These are phyloP conservation scores for Pseudogymnoascus sp. DNA, from an alignment of 2,329 filamentous ascomycete genomes.

Conservation along the genomic window DNA sequence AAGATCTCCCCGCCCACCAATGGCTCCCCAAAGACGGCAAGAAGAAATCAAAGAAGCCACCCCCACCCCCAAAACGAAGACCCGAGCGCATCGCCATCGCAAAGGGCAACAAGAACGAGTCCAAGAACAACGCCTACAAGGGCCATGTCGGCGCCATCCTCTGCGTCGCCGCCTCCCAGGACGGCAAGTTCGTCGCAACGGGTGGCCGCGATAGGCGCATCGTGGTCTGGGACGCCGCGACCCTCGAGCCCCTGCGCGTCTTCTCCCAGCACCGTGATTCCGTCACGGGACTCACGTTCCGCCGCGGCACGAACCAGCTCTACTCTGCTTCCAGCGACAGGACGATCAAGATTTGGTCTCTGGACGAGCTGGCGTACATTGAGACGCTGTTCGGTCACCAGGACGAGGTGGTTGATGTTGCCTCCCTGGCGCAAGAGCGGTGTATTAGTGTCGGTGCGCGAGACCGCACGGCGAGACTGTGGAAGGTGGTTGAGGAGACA, in stretches of 20 bases:
- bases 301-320: constrained; percentile 79
- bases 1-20: constrained; percentile 52
- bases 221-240: constrained; percentile 78
- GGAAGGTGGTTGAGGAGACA: constrained; percentile 93
- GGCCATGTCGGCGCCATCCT: constrained; percentile 76
- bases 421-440: constrained; percentile 73
- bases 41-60: constrained; percentile 49
- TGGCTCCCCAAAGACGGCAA: constrained; percentile 42
- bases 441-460: constrained; percentile 85
- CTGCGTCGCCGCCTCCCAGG: constrained; percentile 75
- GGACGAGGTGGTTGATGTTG: constrained; percentile 77
- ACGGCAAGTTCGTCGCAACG: constrained; percentile 84
- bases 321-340: constrained; percentile 87
- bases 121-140: constrained; percentile 56
- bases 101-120: constrained; percentile 52
- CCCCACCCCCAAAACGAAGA: constrained; percentile 49
- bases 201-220: constrained; percentile 77
- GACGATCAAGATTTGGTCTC: constrained; percentile 90
- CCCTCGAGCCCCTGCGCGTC: constrained; percentile 67
- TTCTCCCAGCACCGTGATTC: constrained; percentile 90
- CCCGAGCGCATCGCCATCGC: constrained; percentile 55
- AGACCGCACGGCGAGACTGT: constrained; percentile 83
- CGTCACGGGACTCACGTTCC: constrained; percentile 76
- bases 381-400: constrained; percentile 96
- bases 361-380: constrained; percentile 86